Conservation (phyloP, 2,329 filamentous ascomycete genomes). For the Microcyclosporella mali region DNA sequence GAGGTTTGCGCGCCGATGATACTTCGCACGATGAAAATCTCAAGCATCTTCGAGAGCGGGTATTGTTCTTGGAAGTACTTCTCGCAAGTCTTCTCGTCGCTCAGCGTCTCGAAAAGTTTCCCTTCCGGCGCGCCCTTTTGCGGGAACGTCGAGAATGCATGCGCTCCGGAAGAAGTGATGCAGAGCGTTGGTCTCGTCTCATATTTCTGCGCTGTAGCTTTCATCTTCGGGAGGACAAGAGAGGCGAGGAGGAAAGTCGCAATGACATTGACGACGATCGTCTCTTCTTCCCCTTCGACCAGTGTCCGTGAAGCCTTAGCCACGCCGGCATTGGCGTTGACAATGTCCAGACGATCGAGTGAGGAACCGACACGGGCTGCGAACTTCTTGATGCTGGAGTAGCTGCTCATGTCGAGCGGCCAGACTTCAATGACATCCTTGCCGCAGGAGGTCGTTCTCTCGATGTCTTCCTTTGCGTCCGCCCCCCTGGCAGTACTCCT, state of each 20-base stretch:
- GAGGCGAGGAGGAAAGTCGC: conserved; percentile 44
- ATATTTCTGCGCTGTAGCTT: conserved; percentile 31
- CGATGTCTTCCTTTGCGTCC: conserved; percentile 33
- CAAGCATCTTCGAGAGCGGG: conserved; percentile 35
- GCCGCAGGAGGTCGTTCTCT: conserved; percentile 23
- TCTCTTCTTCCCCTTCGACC: conserved; percentile 43
- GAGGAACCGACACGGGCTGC: conserved; percentile 16
- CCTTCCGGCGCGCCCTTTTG: conserved; percentile 35
- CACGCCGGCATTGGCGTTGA: conserved; percentile 34
- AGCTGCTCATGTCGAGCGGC: conserved; percentile 37
- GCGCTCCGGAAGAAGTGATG: conserved; percentile 39
- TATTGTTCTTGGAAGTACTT: neutral
- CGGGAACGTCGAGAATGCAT: conserved; percentile 38
- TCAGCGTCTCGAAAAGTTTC: conserved; percentile 9
- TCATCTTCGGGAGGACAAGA: conserved; percentile 46
- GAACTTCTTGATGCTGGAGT: conserved; percentile 29
- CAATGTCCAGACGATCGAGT: conserved; percentile 20
- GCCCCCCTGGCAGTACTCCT: conserved; percentile 39
- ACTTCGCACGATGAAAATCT: conserved; percentile 39
- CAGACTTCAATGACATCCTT: conserved; percentile 36
- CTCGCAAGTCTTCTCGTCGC: conserved; percentile 5
- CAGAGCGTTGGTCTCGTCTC: conserved; percentile 23
- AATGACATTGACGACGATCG: conserved; percentile 49
- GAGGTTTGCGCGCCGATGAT: conserved; percentile 26
- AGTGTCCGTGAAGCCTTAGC: conserved; percentile 28